These are phyloP conservation scores for Trichomonascaceae sp. DNA, from an alignment of 1,139 yeast species.

Conservation along the genomic window DNA sequence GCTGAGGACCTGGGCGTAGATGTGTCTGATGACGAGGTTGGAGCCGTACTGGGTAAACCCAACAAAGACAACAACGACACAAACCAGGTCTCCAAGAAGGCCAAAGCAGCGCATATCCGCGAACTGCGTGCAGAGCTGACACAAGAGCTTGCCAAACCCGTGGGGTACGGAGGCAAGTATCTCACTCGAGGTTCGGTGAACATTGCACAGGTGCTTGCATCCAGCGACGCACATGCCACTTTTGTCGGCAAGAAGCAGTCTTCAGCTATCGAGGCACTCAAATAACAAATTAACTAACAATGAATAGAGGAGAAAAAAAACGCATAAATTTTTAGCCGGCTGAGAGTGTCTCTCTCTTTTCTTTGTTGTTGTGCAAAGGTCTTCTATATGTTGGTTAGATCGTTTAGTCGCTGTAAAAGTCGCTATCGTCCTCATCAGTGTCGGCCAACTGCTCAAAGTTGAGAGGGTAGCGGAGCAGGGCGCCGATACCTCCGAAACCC, in stretches of 20 bases:
- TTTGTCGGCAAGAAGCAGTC: slow-evolving; percentile 59
- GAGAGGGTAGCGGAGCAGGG: slow-evolving; percentile 86
- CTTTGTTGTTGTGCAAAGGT: not conserved
- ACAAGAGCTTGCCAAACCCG: slow-evolving; percentile 40
- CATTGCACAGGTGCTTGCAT: slow-evolving; percentile 69
- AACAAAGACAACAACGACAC: slow-evolving; percentile 4
- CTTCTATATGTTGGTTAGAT: slow-evolving; percentile 4
- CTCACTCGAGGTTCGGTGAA: slow-evolving; percentile 76
- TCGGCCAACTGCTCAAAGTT: slow-evolving; percentile 91
- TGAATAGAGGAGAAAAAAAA: slow-evolving; percentile 1
- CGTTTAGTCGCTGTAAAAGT: slow-evolving; percentile 49
- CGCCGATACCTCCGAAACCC: slow-evolving; percentile 99
- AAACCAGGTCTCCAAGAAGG: slow-evolving; percentile 1
- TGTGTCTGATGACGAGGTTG: slow-evolving; percentile 39
- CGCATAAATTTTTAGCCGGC: no score
- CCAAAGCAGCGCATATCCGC: slow-evolving; percentile 5
- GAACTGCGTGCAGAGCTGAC: slow-evolving; percentile 43
- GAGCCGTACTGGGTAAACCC: slow-evolving; percentile 10
- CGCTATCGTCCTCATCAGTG: slow-evolving; percentile 83
- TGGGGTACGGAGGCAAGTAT: slow-evolving; percentile 43
- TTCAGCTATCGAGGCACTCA: slow-evolving; percentile 48
- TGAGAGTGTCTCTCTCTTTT: not conserved
- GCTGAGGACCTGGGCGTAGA: slow-evolving; percentile 89
- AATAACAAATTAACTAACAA: not conserved
- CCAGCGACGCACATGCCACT: slow-evolving; percentile 55